These are phyloP conservation scores for Camelina neglecta DNA, from an alignment of 345 rosid genomes.

Conservation along the genomic window DNA sequence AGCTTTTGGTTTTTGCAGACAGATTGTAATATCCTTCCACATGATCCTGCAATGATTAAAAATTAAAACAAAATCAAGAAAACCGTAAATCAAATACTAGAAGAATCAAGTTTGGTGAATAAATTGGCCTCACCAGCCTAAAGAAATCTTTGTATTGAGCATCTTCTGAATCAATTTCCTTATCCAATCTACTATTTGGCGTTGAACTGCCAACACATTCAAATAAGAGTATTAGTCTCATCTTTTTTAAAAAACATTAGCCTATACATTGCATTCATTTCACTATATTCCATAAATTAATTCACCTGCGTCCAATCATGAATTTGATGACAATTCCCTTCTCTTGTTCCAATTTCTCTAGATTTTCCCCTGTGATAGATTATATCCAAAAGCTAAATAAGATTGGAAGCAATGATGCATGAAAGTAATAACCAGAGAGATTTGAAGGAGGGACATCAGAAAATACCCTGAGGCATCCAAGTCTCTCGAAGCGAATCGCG, in stretches of 20 bases:
- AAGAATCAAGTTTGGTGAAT: background rate
- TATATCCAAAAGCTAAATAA: constrained; percentile 4
- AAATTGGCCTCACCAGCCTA: constrained; percentile 68
- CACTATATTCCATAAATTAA: background rate
- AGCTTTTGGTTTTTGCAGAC: constrained; percentile 92
- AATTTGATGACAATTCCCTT: constrained; percentile 87
- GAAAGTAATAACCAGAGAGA: background rate
- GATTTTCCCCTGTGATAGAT: constrained; percentile 65
- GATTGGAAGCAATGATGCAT: constrained; percentile 24
- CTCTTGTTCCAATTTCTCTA: constrained; percentile 78
- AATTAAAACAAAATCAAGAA: background rate
- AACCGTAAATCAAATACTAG: constrained; percentile 2
- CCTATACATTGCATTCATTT: background rate
- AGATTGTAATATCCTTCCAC: constrained; percentile 96
- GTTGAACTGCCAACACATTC: constrained; percentile 62
- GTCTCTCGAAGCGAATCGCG: constrained; percentile 95
- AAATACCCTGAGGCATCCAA: constrained; percentile 95
- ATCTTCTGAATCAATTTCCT: constrained; percentile 94
- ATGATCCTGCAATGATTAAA: constrained; percentile 63
- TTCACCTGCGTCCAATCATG: constrained; percentile 97
- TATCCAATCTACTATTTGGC: constrained; percentile 78
- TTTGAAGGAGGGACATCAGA: constrained; percentile 19
- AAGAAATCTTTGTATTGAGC: constrained; percentile 93
- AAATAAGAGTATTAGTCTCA: constrained; percentile 19
- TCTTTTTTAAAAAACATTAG: background rate